phyloP scores from a whole-genome alignment of 1,139 yeast genomes.

The Pichia sorboxylosa region DNA sequence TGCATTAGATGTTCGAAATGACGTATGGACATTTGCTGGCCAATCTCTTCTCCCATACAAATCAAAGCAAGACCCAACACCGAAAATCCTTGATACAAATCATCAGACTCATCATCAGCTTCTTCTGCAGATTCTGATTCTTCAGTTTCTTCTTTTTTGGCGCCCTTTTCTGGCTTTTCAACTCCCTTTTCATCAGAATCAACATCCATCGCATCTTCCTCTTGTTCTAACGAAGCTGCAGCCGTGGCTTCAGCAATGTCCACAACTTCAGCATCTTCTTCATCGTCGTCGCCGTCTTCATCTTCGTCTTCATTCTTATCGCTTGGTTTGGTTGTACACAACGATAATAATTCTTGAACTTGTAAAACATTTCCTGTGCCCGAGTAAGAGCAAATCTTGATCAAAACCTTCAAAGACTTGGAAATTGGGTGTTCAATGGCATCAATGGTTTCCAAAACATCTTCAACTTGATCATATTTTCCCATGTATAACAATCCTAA shows the following conservation, averaged over 20 bases:
- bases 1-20: slow-evolving; percentile 97
- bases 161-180: slow-evolving; percentile 14
- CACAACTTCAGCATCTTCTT: slow-evolving; percentile 18
- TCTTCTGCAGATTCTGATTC: slow-evolving; percentile 9
- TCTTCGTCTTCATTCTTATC: slow-evolving; percentile 37
- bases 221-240: slow-evolving; percentile 7
- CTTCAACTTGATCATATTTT: slow-evolving; percentile 90
- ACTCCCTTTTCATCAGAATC: slow-evolving; percentile 5
- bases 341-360: slow-evolving; percentile 81
- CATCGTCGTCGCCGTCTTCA: slow-evolving; percentile 31
- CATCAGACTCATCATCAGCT: slow-evolving; percentile 32
- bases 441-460: slow-evolving; percentile 84
- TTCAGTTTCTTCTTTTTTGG: slow-evolving; percentile 18
- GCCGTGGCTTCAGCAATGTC: slow-evolving; percentile 4
- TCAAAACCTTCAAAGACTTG: slow-evolving; percentile 78
- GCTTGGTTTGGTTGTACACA: slow-evolving; percentile 50
- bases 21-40: slow-evolving; percentile 94
- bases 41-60: slow-evolving; percentile 97
- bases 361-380: slow-evolving; percentile 97
- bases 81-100: slow-evolving; percentile 74
- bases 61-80: slow-evolving; percentile 90
- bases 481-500: slow-evolving; percentile 89
- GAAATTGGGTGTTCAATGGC: slow-evolving; percentile 95
- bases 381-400: slow-evolving; percentile 89
- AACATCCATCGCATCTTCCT: slow-evolving; percentile 5